Conservation (phyloP, 2,329 filamentous ascomycete species). For the Moelleriella libera region DNA sequence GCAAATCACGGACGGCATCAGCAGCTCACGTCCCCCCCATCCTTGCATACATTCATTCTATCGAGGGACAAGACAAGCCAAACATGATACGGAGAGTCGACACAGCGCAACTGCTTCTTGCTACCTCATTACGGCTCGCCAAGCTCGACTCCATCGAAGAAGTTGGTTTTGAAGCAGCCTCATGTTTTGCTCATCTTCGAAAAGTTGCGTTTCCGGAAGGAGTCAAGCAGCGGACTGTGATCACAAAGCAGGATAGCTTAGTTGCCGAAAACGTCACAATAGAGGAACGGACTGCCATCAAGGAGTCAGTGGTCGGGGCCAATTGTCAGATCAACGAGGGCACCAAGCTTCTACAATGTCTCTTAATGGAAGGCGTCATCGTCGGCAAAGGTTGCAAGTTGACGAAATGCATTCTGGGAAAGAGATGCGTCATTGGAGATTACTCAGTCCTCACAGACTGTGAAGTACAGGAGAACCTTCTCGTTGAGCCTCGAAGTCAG, state of each 20-base stretch:
- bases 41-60: conserved; percentile 68
- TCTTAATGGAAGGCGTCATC: conserved; percentile 84
- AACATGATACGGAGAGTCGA: conserved; percentile 80
- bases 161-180: conserved; percentile 38
- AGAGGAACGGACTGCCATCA: conserved; percentile 81
- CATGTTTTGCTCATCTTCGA: conserved; percentile 61
- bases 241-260: conserved; percentile 69
- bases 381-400: conserved; percentile 75
- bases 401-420: conserved; percentile 76
- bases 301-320: conserved; percentile 77
- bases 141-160: conserved; percentile 65
- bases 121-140: conserved; percentile 72
- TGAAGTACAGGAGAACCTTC: conserved; percentile 80
- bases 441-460: conserved; percentile 72
- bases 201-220: conserved; percentile 78
- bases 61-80: conserved; percentile 24
- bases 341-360: conserved; percentile 73
- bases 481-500: conserved; percentile 67
- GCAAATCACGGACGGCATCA: neutral
- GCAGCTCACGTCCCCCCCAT: conserved; percentile 48
- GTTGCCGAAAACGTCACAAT: conserved; percentile 82
- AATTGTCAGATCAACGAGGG: conserved; percentile 77
- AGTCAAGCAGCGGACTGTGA: conserved; percentile 66
- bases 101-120: conserved; percentile 67
- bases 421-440: conserved; percentile 69